Evolutionary conservation across 306 rosid species (phyloP), one percentile per base, ranked within the genome.

Genomic region (Gastrolobium villosum): DNA sequence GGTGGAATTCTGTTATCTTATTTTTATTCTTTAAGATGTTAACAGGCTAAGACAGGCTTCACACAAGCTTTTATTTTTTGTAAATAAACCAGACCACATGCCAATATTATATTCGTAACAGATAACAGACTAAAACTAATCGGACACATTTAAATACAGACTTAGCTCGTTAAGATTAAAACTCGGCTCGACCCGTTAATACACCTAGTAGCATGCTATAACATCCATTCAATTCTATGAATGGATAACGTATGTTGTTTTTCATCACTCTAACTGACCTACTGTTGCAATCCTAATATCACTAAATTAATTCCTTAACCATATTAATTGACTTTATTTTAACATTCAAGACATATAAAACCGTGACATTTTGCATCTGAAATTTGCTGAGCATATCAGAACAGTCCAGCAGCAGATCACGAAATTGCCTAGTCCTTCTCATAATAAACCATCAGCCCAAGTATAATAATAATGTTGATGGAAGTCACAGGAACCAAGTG

Each of bases 401-500:
- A 13, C 54, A 72, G 28, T 20, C 26, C 26, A 13, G 55, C 8
- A 66, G 28, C 20, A 54, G 15, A 15, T 31, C 50, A 59, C 49
- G 36, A 67, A 31, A 30, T 59, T 81, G 72, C 41, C 57, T 56
- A 36, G 46, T 65, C 75, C 45, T 43, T 62, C 72, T 75, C 74
- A 76, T 35, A 36, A 76, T 35, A 36, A 84, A 75, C 54, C 20
- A 81, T 5, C 54, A 55, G 76, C 13, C 63, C 65, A 72, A 75
- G 70, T 56, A 36, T 69, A 75, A 67, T 20, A 34, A 68, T 28
- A 46, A 76, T 36, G 59, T 69, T 44, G 74, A 63, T 75, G 72
- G 30, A 78, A 65, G 82, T 89, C 88, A 85, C 89, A 65, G 6
- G 87, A 79, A 70, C 73, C 84, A 85, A 84, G 77, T 77, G 88